Base-by-base conservation (phyloP, 2,329 filamentous ascomycete species). In the Aspergillus arachidicola region DNA sequence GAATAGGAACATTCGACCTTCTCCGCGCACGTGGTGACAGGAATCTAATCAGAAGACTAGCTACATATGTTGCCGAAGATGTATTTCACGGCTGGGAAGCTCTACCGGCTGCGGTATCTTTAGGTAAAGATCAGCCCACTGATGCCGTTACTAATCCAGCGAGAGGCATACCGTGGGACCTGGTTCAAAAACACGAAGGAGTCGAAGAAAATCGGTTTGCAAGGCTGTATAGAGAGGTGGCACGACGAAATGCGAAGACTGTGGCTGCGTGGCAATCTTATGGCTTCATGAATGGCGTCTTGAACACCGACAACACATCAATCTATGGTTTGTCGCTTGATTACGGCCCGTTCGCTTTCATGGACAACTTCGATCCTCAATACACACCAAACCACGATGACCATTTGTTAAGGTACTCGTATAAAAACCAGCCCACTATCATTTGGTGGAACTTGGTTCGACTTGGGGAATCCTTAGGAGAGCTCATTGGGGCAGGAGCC, bases 331-430 rank as follows among this genome's bases (percentile, higher is more conserved):
- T 99, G 0, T 94, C 91, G 6, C 90, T 99, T 66, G 95, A 99
- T 78, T 99, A 94, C 74, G 95, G 95, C 0, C 95, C 95, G 0
- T 99, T 99, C 72, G 95, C 95, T 6, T 99, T 99, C 78, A 90
- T 99, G 82, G 95, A 99, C 76, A 93, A 94, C 73, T 99, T 98
- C 73, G 94, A 99, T 72, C 94, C 94, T 0, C 83, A 85, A 19
- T 99, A 98, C 77, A 99, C 95, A 0, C 95, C 95, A 1, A 99
- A 99, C 74, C 95, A 99, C 76, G 95, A 99, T 77, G 95, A 99
- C 73, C 85, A 91, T 73, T 86, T 91, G 80, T 82, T 96, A 34
- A 87, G 95, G 54, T 99, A 99, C 76, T 89, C 89, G 68, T 99
- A 98, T 82, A 89, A 90, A 69, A 97, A 97, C 75, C 95, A 99